These are phyloP conservation scores for Quercus aquifolioides DNA, from an alignment of 306 rosid species.

Conservation along the genomic window DNA sequence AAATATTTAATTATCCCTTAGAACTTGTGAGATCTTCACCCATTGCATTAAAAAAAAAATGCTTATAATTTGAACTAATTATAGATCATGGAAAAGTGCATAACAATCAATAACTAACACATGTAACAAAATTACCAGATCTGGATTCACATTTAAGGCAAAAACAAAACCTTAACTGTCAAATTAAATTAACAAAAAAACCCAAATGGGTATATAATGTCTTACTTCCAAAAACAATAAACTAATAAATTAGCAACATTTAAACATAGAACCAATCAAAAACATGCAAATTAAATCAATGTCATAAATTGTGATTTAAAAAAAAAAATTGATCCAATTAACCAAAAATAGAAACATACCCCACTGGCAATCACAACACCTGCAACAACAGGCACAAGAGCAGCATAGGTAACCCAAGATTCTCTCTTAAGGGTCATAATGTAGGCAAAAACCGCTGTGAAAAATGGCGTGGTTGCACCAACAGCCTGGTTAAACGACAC, in stretches of 20 bases:
- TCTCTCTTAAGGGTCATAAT: slow-evolving; percentile 84
- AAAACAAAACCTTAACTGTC: slow-evolving; percentile 4
- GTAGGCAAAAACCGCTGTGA: slow-evolving; percentile 91
- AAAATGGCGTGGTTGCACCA: slow-evolving; percentile 96
- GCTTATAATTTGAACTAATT: slow-evolving; percentile 8
- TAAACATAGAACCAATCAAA: slow-evolving; percentile 11
- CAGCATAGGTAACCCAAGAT: slow-evolving; percentile 91
- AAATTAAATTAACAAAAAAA: slow-evolving; percentile 6
- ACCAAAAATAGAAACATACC: slow-evolving; percentile 44
- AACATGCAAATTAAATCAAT: neutral
- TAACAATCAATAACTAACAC: neutral
- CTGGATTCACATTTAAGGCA: slow-evolving; percentile 30
- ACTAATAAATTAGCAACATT: neutral
- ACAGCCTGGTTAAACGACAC: slow-evolving; percentile 96
- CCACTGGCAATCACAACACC: slow-evolving; percentile 99
- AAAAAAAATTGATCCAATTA: neutral
- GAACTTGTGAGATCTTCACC: slow-evolving; percentile 13
- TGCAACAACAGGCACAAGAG: slow-evolving; percentile 94
- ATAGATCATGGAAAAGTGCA: slow-evolving; percentile 22
- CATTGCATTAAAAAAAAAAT: neutral
- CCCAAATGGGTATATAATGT: neutral
- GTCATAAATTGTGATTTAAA: neutral
- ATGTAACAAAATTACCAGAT: slow-evolving; percentile 36
- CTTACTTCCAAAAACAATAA: neutral
- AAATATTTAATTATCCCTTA: neutral